These are phyloP conservation scores for Thelonectria olida DNA, from an alignment of 2,329 filamentous ascomycete species.

Conservation along the genomic window DNA sequence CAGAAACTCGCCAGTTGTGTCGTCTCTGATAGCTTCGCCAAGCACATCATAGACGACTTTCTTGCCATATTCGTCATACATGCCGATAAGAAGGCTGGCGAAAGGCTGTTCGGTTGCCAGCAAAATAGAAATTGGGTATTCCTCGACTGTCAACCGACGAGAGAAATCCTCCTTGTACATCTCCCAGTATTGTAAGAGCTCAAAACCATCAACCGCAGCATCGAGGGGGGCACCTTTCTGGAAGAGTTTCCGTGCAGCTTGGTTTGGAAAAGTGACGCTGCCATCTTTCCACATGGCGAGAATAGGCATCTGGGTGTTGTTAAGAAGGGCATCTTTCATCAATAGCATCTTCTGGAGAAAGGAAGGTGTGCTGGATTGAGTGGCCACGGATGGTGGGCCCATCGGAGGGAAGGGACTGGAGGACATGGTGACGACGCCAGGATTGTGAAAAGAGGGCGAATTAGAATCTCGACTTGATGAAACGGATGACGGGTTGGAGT, in stretches of 20 bases:
- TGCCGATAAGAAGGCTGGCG: slow-evolving; percentile 67
- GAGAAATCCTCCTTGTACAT: slow-evolving; percentile 75
- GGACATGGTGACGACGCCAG: slow-evolving; percentile 61
- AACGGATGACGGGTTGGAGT: slow-evolving; percentile 57
- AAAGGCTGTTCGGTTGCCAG: slow-evolving; percentile 70
- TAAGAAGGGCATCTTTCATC: slow-evolving; percentile 81
- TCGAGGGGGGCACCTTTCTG: slow-evolving; percentile 52
- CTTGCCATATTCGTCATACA: slow-evolving; percentile 63
- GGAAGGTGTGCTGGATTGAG: slow-evolving; percentile 67
- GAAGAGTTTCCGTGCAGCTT: slow-evolving; percentile 66
- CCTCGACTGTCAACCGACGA: slow-evolving; percentile 61
- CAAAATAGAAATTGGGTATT: slow-evolving; percentile 74
- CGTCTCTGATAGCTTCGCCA: slow-evolving; percentile 74
- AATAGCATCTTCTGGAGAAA: slow-evolving; percentile 76
- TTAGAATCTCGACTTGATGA: slow-evolving; percentile 58
- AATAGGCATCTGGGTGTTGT: slow-evolving; percentile 78
- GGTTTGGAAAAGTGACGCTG: slow-evolving; percentile 77
- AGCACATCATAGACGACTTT: slow-evolving; percentile 70
- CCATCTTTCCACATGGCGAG: slow-evolving; percentile 85
- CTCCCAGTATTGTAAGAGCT: slow-evolving; percentile 68
- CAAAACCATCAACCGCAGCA: slow-evolving; percentile 55
- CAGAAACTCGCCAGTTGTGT: slow-evolving; percentile 74
- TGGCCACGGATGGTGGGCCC: slow-evolving; percentile 68
- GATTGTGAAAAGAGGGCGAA: slow-evolving; percentile 59
- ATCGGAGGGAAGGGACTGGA: slow-evolving; percentile 71